A percentile compares a stretch with the other conserved stretches of the same genome.
Conservation (phyloP, 768 basidiomycete genomes). For the Roridomyces roridus region DNA sequence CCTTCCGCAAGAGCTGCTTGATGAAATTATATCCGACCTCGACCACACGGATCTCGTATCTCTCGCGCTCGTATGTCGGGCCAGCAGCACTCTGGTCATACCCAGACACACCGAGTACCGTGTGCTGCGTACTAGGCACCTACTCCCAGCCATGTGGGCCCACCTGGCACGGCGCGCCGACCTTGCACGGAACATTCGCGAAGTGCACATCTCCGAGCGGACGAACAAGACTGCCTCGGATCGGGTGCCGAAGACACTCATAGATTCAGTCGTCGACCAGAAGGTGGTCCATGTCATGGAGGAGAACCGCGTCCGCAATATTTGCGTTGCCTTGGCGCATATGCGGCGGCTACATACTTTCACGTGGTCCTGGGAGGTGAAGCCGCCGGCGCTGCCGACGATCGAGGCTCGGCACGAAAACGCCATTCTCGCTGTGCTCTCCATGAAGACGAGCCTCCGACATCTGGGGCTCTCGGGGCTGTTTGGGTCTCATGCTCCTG, state of each 20-base stretch:
- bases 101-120: conserved; percentile 60
- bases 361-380: conserved; percentile 47
- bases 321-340: conserved; percentile 46
- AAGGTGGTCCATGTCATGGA: conserved; percentile 36
- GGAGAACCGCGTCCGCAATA: conserved; percentile 39
- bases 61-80: conserved; percentile 49
- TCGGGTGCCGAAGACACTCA: conserved; percentile 46
- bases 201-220: conserved; percentile 51
- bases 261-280: conserved; percentile 33
- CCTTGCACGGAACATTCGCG: conserved; percentile 52
- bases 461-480: conserved; percentile 44
- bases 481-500: conserved; percentile 45
- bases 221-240: conserved; percentile 44
- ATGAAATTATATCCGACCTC: conserved; percentile 52
- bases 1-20: conserved; percentile 55
- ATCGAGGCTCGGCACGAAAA: conserved; percentile 45
- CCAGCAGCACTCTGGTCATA: conserved; percentile 43
- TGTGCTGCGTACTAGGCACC: conserved; percentile 48
- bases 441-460: conserved; percentile 34
- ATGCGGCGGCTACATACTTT: conserved; percentile 50
- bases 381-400: conserved; percentile 32
- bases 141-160: conserved; percentile 50
- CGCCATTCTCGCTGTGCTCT: conserved; percentile 40
- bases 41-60: conserved; percentile 50
- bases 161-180: conserved; percentile 58